Evolutionary conservation across 2,329 filamentous ascomycete species (phyloP).

Genomic region (Aphanoascus verrucosus): DNA sequence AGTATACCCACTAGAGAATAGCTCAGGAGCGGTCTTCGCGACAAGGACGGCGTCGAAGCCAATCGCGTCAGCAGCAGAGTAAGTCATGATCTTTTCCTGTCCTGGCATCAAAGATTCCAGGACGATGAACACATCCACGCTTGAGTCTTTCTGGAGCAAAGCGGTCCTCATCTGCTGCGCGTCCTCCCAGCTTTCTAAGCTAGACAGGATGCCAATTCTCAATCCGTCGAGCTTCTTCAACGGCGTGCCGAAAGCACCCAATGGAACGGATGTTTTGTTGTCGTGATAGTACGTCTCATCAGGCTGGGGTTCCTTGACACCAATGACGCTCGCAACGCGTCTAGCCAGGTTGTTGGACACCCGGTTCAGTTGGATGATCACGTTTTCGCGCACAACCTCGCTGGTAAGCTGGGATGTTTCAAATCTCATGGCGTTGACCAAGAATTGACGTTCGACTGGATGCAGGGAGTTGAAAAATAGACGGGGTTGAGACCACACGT

Average conservation of each 20-base stretch:
- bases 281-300: constrained; percentile 58
- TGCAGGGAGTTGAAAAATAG: constrained; percentile 64
- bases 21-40: constrained; percentile 44
- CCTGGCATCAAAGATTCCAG: constrained; percentile 44
- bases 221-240: constrained; percentile 53
- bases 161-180: constrained; percentile 37
- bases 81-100: constrained; percentile 50
- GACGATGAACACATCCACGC: constrained; percentile 50
- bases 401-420: constrained; percentile 54
- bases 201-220: constrained; percentile 45
- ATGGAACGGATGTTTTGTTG: constrained; percentile 54
- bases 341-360: constrained; percentile 56
- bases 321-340: constrained; percentile 54
- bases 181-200: no score
- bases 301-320: constrained; percentile 46
- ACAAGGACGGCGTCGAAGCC: constrained; percentile 45
- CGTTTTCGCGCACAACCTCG: constrained; percentile 50
- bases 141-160: constrained; percentile 32
- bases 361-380: constrained; percentile 57
- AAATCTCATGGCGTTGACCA: constrained; percentile 64
- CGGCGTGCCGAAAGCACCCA: constrained; percentile 49
- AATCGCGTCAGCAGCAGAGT: constrained; percentile 50
- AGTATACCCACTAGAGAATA: constrained; percentile 25
- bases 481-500: constrained; percentile 61
- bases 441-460: constrained; percentile 55